Evolutionary conservation across 108 stramenopile genomes (phyloP).

Genomic region (Cyclostephanos tholiformis): DNA sequence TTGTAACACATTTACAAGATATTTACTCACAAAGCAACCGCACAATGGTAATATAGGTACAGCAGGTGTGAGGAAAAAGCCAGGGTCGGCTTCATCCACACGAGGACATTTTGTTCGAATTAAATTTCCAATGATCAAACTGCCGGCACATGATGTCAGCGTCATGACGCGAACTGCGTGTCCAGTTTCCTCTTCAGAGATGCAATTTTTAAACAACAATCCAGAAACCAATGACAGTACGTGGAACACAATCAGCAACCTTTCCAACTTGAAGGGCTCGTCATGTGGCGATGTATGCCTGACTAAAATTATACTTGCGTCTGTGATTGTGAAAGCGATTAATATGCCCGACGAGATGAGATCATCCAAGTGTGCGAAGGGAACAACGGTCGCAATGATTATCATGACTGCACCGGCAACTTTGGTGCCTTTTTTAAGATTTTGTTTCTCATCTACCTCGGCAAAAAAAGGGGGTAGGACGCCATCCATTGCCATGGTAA

Average conservation of each 20-base stretch:
- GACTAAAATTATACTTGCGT: constrained; percentile 55
- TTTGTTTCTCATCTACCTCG: constrained; percentile 61
- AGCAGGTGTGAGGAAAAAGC: constrained; percentile 65
- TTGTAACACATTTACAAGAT: neutral
- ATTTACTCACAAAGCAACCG: constrained; percentile 58
- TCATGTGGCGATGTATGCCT: constrained; percentile 42
- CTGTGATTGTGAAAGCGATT: constrained; percentile 68
- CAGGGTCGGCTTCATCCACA: constrained; percentile 8
- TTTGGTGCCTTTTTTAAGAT: constrained; percentile 58
- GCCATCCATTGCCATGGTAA: constrained; percentile 84
- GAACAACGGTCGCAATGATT: constrained; percentile 77
- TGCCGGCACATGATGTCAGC: constrained; percentile 17
- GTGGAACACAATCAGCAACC: constrained; percentile 26
- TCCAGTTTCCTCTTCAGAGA: constrained; percentile 15
- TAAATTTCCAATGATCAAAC: constrained; percentile 15
- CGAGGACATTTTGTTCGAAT: constrained; percentile 27
- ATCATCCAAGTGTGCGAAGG: constrained; percentile 78
- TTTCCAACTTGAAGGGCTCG: constrained; percentile 29
- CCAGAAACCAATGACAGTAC: constrained; percentile 34
- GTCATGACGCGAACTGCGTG: constrained; percentile 13
- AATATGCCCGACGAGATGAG: constrained; percentile 79
- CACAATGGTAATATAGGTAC: constrained; percentile 67
- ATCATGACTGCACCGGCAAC: constrained; percentile 71
- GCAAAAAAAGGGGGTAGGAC: constrained; percentile 75
- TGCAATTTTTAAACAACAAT: constrained; percentile 32